phyloP scores from a whole-genome alignment of 805 yeast genomes.

The Metschnikowia similis region DNA sequence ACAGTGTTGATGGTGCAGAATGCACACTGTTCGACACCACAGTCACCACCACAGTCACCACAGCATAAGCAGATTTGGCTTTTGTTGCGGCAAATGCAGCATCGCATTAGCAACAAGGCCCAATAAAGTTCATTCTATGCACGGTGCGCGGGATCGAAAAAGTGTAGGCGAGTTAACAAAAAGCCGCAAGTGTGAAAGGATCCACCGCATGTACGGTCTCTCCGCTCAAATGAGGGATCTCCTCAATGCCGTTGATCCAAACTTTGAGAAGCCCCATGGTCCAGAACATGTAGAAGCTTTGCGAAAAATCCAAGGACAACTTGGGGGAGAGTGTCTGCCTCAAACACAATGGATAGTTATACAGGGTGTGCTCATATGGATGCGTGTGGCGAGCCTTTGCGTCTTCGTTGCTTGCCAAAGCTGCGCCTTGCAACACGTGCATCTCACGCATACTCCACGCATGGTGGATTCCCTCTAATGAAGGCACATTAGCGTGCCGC shows the following conservation, averaged over 20 bases:
- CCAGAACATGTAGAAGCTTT: slow-evolving; percentile 51
- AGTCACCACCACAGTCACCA: slow-evolving; percentile 38
- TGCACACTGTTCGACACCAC: slow-evolving; percentile 35
- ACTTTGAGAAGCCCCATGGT: slow-evolving; percentile 45
- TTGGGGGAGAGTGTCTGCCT: too few species aligned
- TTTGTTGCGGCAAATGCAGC: slow-evolving; percentile 36
- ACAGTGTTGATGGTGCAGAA: slow-evolving; percentile 17
- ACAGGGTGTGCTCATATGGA: too few species aligned
- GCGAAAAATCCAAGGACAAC: slow-evolving; percentile 51
- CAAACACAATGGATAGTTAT: too few species aligned
- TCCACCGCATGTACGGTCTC: slow-evolving; percentile 44
- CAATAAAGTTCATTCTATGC: slow-evolving; percentile 44
- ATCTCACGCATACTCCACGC: not conserved
- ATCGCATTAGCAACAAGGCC: slow-evolving; percentile 26
- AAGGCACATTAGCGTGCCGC: too few species aligned
- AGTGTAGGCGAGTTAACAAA: slow-evolving; percentile 41
- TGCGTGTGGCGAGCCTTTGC: not conserved
- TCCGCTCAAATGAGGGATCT: slow-evolving; percentile 30
- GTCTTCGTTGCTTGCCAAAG: not conserved
- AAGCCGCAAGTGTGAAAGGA: slow-evolving; percentile 47
- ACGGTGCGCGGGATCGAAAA: slow-evolving; percentile 47
- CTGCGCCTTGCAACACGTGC: not conserved
- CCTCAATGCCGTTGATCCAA: slow-evolving; percentile 44
- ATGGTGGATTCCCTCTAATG: too few species aligned
- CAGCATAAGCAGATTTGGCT: slow-evolving; percentile 44